A percentile compares a stretch with the other conserved stretches of the same genome.
Evolutionary conservation across 2,329 filamentous ascomycete species (phyloP).

Genomic region (Neofusicoccum sp.): DNA sequence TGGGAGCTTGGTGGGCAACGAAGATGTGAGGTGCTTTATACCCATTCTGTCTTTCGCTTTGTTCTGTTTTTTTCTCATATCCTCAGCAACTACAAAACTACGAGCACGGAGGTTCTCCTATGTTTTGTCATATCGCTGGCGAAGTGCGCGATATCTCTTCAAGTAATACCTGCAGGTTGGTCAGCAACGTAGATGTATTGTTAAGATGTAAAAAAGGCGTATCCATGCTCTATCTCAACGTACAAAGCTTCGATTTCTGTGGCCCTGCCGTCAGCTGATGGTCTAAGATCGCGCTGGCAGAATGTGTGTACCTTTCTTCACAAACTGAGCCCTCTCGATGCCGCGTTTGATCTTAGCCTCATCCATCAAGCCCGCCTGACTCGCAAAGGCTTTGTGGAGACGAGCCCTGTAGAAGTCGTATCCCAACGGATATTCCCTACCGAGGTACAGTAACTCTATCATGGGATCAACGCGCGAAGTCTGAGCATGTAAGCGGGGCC

Average conservation of each 20-base stretch:
- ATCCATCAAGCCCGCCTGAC: constrained; percentile 69
- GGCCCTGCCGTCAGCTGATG: constrained; percentile 17
- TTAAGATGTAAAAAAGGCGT: constrained; percentile 1
- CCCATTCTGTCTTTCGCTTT: constrained; percentile 4
- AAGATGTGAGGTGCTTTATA: constrained; percentile 48
- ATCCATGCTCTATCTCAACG: constrained; percentile 44
- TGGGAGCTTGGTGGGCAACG: constrained; percentile 66
- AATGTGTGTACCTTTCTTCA: constrained; percentile 73
- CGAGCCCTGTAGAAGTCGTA: constrained; percentile 80
- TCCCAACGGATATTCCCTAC: constrained; percentile 83
- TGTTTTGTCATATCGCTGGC: constrained; percentile 70
- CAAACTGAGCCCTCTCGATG: constrained; percentile 79
- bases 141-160: constrained; percentile 84
- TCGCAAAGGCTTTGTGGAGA: constrained; percentile 82
- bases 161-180: constrained; percentile 73
- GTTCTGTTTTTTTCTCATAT: constrained; percentile 1
- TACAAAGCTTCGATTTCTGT: constrained; percentile 90
- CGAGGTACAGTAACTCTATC: constrained; percentile 79
- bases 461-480: constrained; percentile 12
- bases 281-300: constrained; percentile 18
- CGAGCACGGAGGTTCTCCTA: constrained; percentile 21
- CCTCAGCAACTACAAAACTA: neutral
- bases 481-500: neutral
- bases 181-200: constrained; percentile 24
- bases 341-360: constrained; percentile 75